Base-by-base conservation (phyloP, 306 rosid species). In the Malus orientalis region DNA sequence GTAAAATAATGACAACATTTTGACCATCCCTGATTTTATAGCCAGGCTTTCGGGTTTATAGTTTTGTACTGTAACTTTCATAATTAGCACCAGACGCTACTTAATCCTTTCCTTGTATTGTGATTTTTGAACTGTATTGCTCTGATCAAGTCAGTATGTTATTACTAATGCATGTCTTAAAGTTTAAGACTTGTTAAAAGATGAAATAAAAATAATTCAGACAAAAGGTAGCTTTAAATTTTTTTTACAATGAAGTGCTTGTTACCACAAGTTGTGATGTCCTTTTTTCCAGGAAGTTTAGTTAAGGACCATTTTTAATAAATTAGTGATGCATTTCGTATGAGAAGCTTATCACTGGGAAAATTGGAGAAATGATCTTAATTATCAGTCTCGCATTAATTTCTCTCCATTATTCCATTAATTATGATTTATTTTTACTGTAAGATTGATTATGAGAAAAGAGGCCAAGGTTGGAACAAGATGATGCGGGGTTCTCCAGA, bases 391-490 rank as follows among this genome's bases (percentile, higher is more conserved):
- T 58, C 6, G 29, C 29, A 12, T 30, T 16, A 15, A n/a, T 20
- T 53, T 54, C 5, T 4, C 20, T 30, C 22, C 4, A 49, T 11
- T 65, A 16, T 62, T 61, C 44, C 64, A 8, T 12, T 53, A 13
- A 22, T 19, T 64, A 19, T 40, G 18, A 25, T 5, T 57, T 7
- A 20, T 7, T 29, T 58, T 6, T 27, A 74, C 74, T 7, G 71
- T 47, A 79, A 94, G 98, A 80, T 94, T 84, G 98, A 94, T 88
- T 94, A 89, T 55, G 93, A 86, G 84, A 85, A 80, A 78, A 71
- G 57, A 20, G 91, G 84, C 38, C 79, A 25, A 36, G 85, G 79
- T 54, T 94, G 93, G 93, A 82, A 82, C 71, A 86, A 70, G 84
- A 83, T 89, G 74, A n/a, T 81, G 44, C 83, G 97, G 36, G 79